phyloP scores from a whole-genome alignment of 2,329 filamentous ascomycete genomes.

The Cladophialophora carrionii region DNA sequence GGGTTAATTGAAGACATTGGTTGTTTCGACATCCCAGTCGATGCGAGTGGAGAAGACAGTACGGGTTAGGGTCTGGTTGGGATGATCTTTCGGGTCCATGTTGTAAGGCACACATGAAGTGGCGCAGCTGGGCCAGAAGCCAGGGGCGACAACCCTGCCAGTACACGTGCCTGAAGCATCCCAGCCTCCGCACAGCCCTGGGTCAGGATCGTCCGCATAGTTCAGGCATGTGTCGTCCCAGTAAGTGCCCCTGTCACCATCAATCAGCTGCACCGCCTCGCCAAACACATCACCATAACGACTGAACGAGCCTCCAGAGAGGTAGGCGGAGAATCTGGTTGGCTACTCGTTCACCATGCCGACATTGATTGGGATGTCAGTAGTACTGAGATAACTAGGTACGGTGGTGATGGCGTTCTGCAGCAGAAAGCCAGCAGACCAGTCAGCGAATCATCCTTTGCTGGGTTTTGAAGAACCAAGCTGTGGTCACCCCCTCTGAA shows the following conservation, averaged over 20 bases:
- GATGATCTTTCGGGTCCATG: not conserved
- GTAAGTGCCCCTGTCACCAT: not conserved
- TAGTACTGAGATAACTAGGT: not conserved
- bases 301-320: not conserved
- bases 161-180: constrained; percentile 2
- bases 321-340: constrained; percentile 2
- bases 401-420: constrained; percentile 2
- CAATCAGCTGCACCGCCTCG: not conserved
- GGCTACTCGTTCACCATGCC: not conserved
- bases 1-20: not conserved
- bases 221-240: constrained; percentile 6
- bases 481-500: constrained; percentile 15
- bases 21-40: not conserved
- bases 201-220: not conserved
- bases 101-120: not conserved
- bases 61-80: not conserved
- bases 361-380: not conserved
- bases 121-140: constrained; percentile 1
- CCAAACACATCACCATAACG: constrained; percentile 1
- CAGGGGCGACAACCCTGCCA: not conserved
- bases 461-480: constrained; percentile 11
- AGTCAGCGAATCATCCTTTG: not conserved
- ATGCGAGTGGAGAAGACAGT: not conserved
- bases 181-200: not conserved
- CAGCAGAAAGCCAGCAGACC: not conserved